Percentiles rank a stretch among this genome's conserved stretches.
phyloP scores from a whole-genome alignment of 129 eudicot genomes.

The Escallonia rubra region DNA sequence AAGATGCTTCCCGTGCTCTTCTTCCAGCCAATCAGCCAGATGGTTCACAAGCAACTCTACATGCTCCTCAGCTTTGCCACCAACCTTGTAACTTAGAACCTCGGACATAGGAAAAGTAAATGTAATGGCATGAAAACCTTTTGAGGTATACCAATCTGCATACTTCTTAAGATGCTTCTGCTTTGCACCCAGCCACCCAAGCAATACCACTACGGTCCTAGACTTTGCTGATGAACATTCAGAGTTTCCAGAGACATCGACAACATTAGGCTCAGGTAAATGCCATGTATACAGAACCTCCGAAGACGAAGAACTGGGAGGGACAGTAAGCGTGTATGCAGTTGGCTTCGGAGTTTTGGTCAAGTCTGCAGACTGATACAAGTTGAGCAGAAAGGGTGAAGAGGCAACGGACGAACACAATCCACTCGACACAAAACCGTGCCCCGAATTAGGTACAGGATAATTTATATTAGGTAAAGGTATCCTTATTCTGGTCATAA shows the following conservation, averaged over 20 bases:
- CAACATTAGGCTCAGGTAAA: slow-evolving; percentile 55
- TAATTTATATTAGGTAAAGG: slow-evolving; percentile 51
- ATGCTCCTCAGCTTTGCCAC: slow-evolving; percentile 88
- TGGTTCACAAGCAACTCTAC: slow-evolving; percentile 75
- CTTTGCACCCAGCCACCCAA: slow-evolving; percentile 97
- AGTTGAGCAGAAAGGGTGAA: slow-evolving; percentile 38
- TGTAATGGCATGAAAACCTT: slow-evolving; percentile 93
- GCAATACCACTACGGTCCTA: slow-evolving; percentile 78
- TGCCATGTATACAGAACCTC: slow-evolving; percentile 87
- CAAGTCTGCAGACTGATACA: slow-evolving; percentile 61
- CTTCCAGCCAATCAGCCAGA: slow-evolving; percentile 89
- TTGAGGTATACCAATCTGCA: slow-evolving; percentile 93
- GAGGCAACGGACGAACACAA: slow-evolving; percentile 30
- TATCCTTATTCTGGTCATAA: slow-evolving; percentile 31
- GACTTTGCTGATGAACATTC: slow-evolving; percentile 54
- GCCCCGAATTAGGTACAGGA: slow-evolving; percentile 12
- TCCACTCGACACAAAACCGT: slow-evolving; percentile 19
- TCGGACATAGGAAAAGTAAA: slow-evolving; percentile 94
- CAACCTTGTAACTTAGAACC: slow-evolving; percentile 73
- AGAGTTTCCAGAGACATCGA: slow-evolving; percentile 33
- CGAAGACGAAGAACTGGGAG: slow-evolving; percentile 22
- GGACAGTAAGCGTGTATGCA: slow-evolving; percentile 19
- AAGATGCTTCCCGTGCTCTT: slow-evolving; percentile 76
- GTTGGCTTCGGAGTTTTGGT: slow-evolving; percentile 53
- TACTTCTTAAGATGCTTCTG: slow-evolving; percentile 89